Evolutionary conservation across 495 filamentous ascomycete species (phyloP).

Genomic region (Aspergillus diversus): DNA sequence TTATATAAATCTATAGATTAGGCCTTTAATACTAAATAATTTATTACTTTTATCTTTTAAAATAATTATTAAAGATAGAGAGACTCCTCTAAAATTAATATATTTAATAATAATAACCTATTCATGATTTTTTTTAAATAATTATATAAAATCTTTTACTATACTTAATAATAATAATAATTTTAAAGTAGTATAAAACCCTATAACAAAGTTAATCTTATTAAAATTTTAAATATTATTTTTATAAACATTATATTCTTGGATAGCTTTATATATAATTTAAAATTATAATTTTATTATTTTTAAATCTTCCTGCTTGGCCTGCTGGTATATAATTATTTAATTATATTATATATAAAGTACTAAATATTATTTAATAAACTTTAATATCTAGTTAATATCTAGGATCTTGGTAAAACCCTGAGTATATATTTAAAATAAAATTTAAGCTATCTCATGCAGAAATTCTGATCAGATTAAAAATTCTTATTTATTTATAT

Average conservation of each 20-base stretch:
- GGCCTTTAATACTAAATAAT: no score
- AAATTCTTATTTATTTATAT: not conserved
- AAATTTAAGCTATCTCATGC: not conserved
- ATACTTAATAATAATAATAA: not conserved
- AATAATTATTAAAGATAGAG: not conserved
- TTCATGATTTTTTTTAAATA: not conserved
- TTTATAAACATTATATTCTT: constrained; percentile 21
- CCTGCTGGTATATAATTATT: constrained; percentile 12
- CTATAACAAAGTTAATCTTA: constrained; percentile 23
- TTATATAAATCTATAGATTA: no score
- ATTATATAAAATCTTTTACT: not conserved
- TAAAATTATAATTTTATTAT: constrained; percentile 19
- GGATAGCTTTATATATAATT: constrained; percentile 17
- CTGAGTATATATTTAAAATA: not conserved
- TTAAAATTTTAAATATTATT: constrained; percentile 28
- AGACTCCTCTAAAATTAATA: no score
- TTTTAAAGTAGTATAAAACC: constrained; percentile 12
- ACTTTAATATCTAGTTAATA: not conserved
- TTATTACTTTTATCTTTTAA: no score
- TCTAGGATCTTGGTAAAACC: not conserved
- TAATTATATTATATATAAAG: constrained; percentile 16
- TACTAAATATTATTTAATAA: constrained; percentile 9
- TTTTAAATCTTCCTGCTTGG: constrained; percentile 9
- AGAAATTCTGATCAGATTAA: not conserved
- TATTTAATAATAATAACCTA: not conserved